Conservation (phyloP, 768 basidiomycete genomes). For the Vararia minispora region DNA sequence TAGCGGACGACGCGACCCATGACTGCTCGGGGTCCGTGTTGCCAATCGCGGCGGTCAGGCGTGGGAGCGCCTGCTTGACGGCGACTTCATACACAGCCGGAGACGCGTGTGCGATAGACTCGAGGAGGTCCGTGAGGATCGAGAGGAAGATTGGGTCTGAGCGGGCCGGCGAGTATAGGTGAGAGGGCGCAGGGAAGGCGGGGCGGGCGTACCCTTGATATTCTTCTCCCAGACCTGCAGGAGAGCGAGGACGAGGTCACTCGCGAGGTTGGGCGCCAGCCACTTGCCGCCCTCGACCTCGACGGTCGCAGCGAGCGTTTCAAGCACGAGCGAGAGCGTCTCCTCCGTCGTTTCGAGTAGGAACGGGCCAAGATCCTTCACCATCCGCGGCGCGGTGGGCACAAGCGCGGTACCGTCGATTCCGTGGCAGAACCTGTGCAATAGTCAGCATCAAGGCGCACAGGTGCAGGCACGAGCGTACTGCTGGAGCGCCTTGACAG, state of each 20-base stretch:
- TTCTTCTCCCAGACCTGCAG: constrained; percentile 83
- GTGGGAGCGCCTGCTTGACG: constrained; percentile 62
- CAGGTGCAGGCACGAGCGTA: constrained; percentile 25
- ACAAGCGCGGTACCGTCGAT: constrained; percentile 48
- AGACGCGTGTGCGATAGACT: constrained; percentile 52
- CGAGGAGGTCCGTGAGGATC: constrained; percentile 72
- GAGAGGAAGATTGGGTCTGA: constrained; percentile 85
- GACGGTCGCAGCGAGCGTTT: constrained; percentile 72
- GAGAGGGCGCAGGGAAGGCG: background rate
- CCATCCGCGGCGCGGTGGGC: constrained; percentile 62
- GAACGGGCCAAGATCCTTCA: constrained; percentile 77
- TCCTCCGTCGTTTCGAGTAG: constrained; percentile 74
- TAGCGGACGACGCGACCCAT: constrained; percentile 68
- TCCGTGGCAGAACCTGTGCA: constrained; percentile 56
- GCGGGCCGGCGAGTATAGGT: constrained; percentile 8
- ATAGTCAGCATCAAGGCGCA: constrained; percentile 5
- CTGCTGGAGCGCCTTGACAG: constrained; percentile 91
- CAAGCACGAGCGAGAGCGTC: constrained; percentile 78
- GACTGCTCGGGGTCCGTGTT: constrained; percentile 49
- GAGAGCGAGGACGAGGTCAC: constrained; percentile 51
- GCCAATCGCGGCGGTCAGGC: constrained; percentile 54
- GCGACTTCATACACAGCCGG: constrained; percentile 60
- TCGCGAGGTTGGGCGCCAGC: constrained; percentile 57
- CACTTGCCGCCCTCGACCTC: constrained; percentile 64
- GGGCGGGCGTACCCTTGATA: constrained; percentile 51